A percentile compares a stretch with the other conserved stretches of the same genome.
Evolutionary conservation across 108 stramenopile genomes (phyloP).

Genomic region (Cyclotella cryptica): DNA sequence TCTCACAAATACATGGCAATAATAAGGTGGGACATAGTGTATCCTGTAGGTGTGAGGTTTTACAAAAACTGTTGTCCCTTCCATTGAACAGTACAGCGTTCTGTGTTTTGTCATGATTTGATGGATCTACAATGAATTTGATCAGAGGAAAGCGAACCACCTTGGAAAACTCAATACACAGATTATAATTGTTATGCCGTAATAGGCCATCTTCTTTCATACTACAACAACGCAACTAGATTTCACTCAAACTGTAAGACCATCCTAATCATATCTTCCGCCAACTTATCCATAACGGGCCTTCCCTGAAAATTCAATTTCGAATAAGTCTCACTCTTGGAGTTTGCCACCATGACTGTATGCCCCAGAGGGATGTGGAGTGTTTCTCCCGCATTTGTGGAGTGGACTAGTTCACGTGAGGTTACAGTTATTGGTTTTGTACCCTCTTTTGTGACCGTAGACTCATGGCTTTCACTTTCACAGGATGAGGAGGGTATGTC

Average conservation of each 20-base stretch:
- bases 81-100: not conserved
- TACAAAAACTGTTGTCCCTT: not conserved
- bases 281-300: slow-evolving; percentile 81
- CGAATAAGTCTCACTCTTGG: slow-evolving; percentile 63
- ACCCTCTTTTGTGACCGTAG: not conserved
- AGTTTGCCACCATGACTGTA: slow-evolving; percentile 88
- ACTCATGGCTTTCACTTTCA: not conserved
- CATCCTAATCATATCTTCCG: slow-evolving; percentile 60
- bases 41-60: not conserved
- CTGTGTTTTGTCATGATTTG: not conserved
- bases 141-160: too few relatives aligned
- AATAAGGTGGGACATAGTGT: not conserved
- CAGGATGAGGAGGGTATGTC: not conserved
- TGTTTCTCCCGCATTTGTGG: slow-evolving; percentile 58
- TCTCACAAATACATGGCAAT: slow-evolving; percentile 3
- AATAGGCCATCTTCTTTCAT: too few relatives aligned
- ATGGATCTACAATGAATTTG: too few relatives aligned
- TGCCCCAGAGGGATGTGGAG: slow-evolving; percentile 77
- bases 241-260: not conserved
- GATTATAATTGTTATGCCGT: too few relatives aligned
- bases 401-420: slow-evolving; percentile 54
- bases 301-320: slow-evolving; percentile 75
- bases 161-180: too few relatives aligned
- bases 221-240: too few relatives aligned
- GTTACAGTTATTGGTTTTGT: slow-evolving; percentile 32